Evolutionary conservation across 148 eudicot genomes (phyloP), one percentile per base, ranked within the genome.

Genomic region (Nepenthes gracilis): DNA sequence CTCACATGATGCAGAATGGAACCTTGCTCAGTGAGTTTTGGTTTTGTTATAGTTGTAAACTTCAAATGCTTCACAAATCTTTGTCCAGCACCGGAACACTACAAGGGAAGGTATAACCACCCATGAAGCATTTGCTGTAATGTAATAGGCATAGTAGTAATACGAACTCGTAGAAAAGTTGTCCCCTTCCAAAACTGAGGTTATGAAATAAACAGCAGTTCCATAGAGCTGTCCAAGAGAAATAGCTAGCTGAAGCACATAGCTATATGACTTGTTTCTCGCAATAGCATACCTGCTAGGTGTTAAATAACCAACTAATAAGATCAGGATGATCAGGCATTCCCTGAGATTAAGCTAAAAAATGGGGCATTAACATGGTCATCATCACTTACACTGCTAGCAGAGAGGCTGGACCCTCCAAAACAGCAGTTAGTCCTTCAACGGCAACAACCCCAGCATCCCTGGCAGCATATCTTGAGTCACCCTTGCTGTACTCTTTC

Each of bases 401-500:
- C 59, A 91, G 75, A 54, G 81, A 85, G 63, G 84, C 84, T n/a
- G 97, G 97, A 52, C 97, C 97, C 77, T 77, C 85, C 2, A 88
- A 32, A 52, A 87, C 93, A 57, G 83, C 79, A 5, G 97, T 88
- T 34, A 91, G 60, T 64, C 86, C 93, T 80, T 91, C 97, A 53
- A 91, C 78, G n/a, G 93, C 60, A 52, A 91, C 74, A 53, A 82
- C 64, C 64, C 72, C 86, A 47, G 90, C 65, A 64, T 92, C 97
- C 61, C 90, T 77, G 45, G 66, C 83, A n/a, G 64, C 97, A 57
- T 92, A 92, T 73, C 96, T 80, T 62, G 96, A 88, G 69, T 92
- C 97, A 59, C 97, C 97, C 74, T 78, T 85, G 83, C 90, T 82
- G 62, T 88, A 92, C 69, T 91, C 97, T 75, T 91, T 91, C 97